Evolutionary conservation across 1,139 yeast genomes (phyloP).

Genomic region (Kodamaea sp.): DNA sequence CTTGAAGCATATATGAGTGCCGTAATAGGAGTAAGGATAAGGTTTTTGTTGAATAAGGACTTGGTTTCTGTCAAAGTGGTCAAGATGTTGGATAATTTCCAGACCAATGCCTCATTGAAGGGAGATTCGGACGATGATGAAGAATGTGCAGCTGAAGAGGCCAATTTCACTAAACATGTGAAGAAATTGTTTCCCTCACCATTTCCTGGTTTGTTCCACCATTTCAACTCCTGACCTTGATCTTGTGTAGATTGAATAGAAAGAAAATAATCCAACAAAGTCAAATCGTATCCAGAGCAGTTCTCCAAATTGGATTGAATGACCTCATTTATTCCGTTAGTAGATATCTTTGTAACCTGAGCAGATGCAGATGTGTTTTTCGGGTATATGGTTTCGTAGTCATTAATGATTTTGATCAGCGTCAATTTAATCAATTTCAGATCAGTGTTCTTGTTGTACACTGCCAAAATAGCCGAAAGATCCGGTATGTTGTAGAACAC

Average conservation of each 20-base stretch:
- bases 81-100: conserved; percentile 27
- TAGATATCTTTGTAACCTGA: conserved; percentile 19
- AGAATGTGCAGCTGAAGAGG: conserved; percentile 30
- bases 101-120: conserved; percentile 18
- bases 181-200: conserved; percentile 51
- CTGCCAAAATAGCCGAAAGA: conserved; percentile 22
- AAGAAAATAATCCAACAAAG: conserved; percentile 50
- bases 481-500: conserved; percentile 35
- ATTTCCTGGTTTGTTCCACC: conserved; percentile 64
- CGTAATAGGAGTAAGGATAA: conserved; percentile 45
- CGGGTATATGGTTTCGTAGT: conserved; percentile 25
- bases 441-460: conserved; percentile 13
- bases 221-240: conserved; percentile 38
- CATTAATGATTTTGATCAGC: conserved; percentile 23
- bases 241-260: conserved; percentile 41
- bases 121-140: conserved; percentile 35
- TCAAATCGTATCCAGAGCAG: conserved; percentile 52
- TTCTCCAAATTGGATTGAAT: conserved; percentile 18
- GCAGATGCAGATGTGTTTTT: conserved; percentile 12
- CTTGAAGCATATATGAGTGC: conserved; percentile 43
- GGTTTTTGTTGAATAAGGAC: conserved; percentile 47
- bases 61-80: conserved; percentile 24
- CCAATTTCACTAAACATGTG: conserved; percentile 56
- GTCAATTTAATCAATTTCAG: conserved; percentile 28
- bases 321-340: conserved; percentile 21